Conservation (phyloP, 2,329 filamentous ascomycete species). For the Aspergillus niger region DNA sequence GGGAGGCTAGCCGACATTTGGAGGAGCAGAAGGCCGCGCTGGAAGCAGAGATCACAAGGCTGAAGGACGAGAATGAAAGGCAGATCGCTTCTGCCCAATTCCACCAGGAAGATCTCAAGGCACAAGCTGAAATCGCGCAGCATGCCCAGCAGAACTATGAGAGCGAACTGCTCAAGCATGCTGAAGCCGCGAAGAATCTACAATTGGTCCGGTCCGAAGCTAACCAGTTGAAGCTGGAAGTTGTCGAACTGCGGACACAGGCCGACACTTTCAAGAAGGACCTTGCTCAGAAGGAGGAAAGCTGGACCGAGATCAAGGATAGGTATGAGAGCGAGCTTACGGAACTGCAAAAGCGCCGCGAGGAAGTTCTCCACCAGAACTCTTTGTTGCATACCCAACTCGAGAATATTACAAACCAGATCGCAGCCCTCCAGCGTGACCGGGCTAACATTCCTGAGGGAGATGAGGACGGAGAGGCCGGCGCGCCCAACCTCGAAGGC, state of each 20-base stretch:
- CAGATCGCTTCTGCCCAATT: slow-evolving; percentile 78
- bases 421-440: slow-evolving; percentile 75
- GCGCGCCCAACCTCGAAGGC: slow-evolving; percentile 66
- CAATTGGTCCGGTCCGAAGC: slow-evolving; percentile 77
- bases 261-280: slow-evolving; percentile 82
- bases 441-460: slow-evolving; percentile 61
- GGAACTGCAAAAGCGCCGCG: slow-evolving; percentile 75
- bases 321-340: slow-evolving; percentile 80
- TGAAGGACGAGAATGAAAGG: slow-evolving; percentile 82
- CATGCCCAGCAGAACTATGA: slow-evolving; percentile 96
- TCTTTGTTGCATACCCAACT: slow-evolving; percentile 86
- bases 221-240: slow-evolving; percentile 78
- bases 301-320: slow-evolving; percentile 80
- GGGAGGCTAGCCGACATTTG: slow-evolving; percentile 68
- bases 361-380: slow-evolving; percentile 87
- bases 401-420: slow-evolving; percentile 78
- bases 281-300: slow-evolving; percentile 77
- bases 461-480: slow-evolving; percentile 50
- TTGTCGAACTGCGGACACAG: slow-evolving; percentile 73
- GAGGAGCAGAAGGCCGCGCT: slow-evolving; percentile 81
- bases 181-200: slow-evolving; percentile 84
- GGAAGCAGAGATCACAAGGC: slow-evolving; percentile 74
- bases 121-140: slow-evolving; percentile 89
- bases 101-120: slow-evolving; percentile 87
- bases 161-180: slow-evolving; percentile 89